phyloP scores from a whole-genome alignment of 345 rosid species.

The Adansonia digitata region DNA sequence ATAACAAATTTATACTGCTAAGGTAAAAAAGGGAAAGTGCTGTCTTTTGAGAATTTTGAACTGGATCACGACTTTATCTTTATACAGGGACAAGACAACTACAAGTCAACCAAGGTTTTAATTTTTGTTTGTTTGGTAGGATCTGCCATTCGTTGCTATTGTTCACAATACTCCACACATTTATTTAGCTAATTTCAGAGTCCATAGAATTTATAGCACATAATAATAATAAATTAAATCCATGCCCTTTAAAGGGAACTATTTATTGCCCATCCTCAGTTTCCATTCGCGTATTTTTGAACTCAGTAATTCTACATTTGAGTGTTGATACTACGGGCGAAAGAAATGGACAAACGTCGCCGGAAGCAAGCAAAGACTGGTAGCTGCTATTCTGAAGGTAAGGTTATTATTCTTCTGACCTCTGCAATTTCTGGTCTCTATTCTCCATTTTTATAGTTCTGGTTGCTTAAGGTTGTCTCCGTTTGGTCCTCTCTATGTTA shows the following conservation, averaged over 20 bases:
- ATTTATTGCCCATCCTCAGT: constrained; percentile 8
- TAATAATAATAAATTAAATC: neutral
- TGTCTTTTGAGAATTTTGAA: constrained; percentile 4
- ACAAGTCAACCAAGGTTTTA: constrained; percentile 39
- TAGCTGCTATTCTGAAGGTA: constrained; percentile 60
- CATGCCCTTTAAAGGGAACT: constrained; percentile 7
- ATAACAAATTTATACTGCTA: neutral
- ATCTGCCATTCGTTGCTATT: constrained; percentile 38
- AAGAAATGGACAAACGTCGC: constrained; percentile 68
- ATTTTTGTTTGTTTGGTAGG: constrained; percentile 37
- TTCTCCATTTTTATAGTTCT: neutral
- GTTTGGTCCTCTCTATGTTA: neutral
- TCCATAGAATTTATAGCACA: neutral
- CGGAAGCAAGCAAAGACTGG: constrained; percentile 57
- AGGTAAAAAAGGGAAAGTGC: no score
- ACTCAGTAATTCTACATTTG: neutral
- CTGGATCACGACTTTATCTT: neutral
- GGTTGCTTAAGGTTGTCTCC: neutral
- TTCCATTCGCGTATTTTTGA: no score
- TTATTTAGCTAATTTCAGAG: no score
- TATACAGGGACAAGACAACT: constrained; percentile 28
- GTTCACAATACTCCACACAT: constrained; percentile 12
- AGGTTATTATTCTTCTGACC: neutral
- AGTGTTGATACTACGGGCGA: neutral
- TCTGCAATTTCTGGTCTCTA: neutral